These are phyloP conservation scores for Inosperma sp. DNA, from an alignment of 768 basidiomycete species.

Conservation along the genomic window DNA sequence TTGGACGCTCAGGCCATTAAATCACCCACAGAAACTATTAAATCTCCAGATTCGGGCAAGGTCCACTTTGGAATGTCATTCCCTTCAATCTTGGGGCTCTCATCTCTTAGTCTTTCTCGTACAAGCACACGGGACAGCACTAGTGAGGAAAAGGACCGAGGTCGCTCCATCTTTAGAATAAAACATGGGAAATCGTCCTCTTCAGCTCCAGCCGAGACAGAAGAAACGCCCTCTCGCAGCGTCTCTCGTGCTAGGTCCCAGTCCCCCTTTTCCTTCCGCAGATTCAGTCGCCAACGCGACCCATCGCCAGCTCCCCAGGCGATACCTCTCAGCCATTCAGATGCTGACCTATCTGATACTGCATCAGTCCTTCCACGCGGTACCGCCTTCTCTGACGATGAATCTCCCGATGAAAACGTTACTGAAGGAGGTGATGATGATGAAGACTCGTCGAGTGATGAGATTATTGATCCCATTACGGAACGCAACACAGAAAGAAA, in stretches of 20 bases:
- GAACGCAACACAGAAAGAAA: slow-evolving; percentile 88
- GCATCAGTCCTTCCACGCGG: slow-evolving; percentile 56
- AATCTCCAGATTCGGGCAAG: slow-evolving; percentile 36
- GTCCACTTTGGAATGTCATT: slow-evolving; percentile 63
- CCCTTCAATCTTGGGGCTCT: slow-evolving; percentile 67
- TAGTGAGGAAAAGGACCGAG: slow-evolving; percentile 49
- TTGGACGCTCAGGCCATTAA: slow-evolving; percentile 48
- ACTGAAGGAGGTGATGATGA: slow-evolving; percentile 53
- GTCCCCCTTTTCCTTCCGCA: slow-evolving; percentile 75
- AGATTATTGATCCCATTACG: slow-evolving; percentile 74
- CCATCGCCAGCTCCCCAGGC: slow-evolving; percentile 53
- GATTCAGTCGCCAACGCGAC: slow-evolving; percentile 53
- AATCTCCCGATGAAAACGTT: slow-evolving; percentile 61
- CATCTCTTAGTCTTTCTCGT: slow-evolving; percentile 59
- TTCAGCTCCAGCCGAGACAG: slow-evolving; percentile 35
- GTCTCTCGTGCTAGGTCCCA: slow-evolving; percentile 63
- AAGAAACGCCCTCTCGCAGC: slow-evolving; percentile 43
- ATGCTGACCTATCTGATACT: slow-evolving; percentile 56
- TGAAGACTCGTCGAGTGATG: slow-evolving; percentile 56
- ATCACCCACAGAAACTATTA: slow-evolving; percentile 35
- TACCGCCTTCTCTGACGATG: slow-evolving; percentile 54
- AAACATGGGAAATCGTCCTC: slow-evolving; percentile 49
- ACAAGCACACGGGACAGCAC: slow-evolving; percentile 41
- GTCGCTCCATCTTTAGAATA: slow-evolving; percentile 44
- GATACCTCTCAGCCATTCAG: slow-evolving; percentile 55